phyloP scores from a whole-genome alignment of 2,329 filamentous ascomycete genomes.

The Fusarium verrucosum region DNA sequence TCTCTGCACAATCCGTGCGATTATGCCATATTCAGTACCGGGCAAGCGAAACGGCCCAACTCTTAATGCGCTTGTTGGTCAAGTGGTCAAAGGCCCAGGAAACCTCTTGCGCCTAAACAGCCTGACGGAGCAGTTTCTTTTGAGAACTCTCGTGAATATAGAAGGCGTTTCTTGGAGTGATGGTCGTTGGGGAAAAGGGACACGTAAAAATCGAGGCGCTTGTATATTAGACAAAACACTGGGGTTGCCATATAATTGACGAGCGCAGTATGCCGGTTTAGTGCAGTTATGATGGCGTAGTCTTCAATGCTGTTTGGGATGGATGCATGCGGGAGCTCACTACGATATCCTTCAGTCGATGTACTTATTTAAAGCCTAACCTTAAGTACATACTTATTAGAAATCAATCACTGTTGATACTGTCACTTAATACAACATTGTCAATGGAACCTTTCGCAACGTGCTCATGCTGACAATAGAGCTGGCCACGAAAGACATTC shows the following conservation, averaged over 20 bases:
- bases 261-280: neutral
- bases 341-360: too few species aligned
- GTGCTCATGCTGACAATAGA: too few species aligned
- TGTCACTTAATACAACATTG: too few species aligned
- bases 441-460: too few species aligned
- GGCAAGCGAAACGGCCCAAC: constrained; percentile 77
- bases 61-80: constrained; percentile 71
- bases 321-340: neutral
- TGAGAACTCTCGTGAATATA: constrained; percentile 26
- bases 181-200: neutral
- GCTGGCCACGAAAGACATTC: too few species aligned
- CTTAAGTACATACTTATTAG: too few species aligned
- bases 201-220: neutral
- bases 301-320: neutral
- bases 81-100: constrained; percentile 59
- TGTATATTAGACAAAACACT: neutral
- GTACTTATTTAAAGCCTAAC: too few species aligned
- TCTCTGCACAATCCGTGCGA: constrained; percentile 74
- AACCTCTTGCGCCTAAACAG: constrained; percentile 32
- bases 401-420: too few species aligned
- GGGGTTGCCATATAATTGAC: neutral
- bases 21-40: constrained; percentile 81
- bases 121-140: constrained; percentile 31
- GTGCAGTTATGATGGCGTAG: neutral
- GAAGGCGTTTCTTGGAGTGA: neutral